A percentile compares a stretch with the other conserved stretches of the same genome.
These are phyloP conservation scores for Scheffersomyces coipomensis DNA, from an alignment of 805 yeast species.

Conservation along the genomic window DNA sequence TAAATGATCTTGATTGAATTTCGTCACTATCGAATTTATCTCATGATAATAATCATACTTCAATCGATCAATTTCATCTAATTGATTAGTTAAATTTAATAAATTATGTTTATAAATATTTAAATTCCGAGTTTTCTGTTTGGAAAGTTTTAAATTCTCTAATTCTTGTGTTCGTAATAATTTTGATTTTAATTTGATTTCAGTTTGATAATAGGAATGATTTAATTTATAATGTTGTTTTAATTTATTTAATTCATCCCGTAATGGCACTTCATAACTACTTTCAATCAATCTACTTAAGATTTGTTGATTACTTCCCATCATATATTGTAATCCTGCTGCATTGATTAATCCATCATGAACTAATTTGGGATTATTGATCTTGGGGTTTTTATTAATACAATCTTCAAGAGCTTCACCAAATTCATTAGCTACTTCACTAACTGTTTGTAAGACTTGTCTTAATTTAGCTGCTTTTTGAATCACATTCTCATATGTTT, in stretches of 20 bases:
- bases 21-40: constrained; percentile 58
- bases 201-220: constrained; percentile 53
- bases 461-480: constrained; percentile 47
- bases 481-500: constrained; percentile 47
- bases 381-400: constrained; percentile 24
- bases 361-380: constrained; percentile 19
- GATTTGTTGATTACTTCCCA: constrained; percentile 76
- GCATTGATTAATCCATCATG: constrained; percentile 68
- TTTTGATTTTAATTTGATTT: constrained; percentile 51
- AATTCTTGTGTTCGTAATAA: constrained; percentile 59
- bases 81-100: constrained; percentile 63
- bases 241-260: constrained; percentile 43
- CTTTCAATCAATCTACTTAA: constrained; percentile 55
- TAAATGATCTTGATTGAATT: constrained; percentile 52
- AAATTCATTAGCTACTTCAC: constrained; percentile 66
- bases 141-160: constrained; percentile 57
- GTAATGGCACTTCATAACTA: constrained; percentile 56
- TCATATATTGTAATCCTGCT: constrained; percentile 73
- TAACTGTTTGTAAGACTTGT: constrained; percentile 43
- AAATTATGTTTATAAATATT: constrained; percentile 66
- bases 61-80: constrained; percentile 75
- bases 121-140: constrained; percentile 61
- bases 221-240: constrained; percentile 41
- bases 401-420: constrained; percentile 64
- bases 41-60: constrained; percentile 74